Percentiles rank a stretch among this genome's conserved stretches.
Conservation (phyloP, 23 red algal species). For the Cyanidioschyzon merolae region DNA sequence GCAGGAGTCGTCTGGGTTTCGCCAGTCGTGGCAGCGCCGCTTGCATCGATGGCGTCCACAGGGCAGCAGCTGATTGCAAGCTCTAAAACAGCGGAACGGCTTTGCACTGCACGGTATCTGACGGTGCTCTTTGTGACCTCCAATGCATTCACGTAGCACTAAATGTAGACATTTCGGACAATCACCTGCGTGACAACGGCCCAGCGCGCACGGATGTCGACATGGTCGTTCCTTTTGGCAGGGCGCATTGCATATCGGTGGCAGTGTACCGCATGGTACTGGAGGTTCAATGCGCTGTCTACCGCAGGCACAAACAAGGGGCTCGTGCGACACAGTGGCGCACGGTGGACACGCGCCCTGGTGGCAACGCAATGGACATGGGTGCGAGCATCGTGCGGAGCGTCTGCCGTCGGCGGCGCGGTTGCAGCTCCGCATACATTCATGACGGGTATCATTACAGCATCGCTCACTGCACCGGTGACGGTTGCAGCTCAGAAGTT, state of each 20-base stretch:
- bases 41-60: conserved; percentile 13
- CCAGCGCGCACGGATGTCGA: conserved; percentile 8
- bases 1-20: background rate
- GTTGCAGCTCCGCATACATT: background rate
- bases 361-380: background rate
- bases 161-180: background rate
- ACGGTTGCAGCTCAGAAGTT: background rate
- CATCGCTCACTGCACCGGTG: background rate
- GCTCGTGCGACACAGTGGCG: background rate
- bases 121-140: conserved; percentile 9
- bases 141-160: conserved; percentile 7
- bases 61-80: conserved; percentile 5
- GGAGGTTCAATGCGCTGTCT: background rate
- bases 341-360: background rate
- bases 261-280: background rate
- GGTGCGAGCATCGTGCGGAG: background rate
- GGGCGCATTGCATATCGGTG: background rate
- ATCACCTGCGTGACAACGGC: background rate
- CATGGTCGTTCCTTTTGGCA: background rate
- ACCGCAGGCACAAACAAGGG: conserved; percentile 1
- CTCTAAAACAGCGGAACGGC: background rate
- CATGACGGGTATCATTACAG: background rate
- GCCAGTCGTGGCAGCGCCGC: background rate
- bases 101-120: background rate
- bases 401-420: background rate